These are phyloP conservation scores for Lolium rigidum DNA, from an alignment of 176 grass and related monocot genomes.

Conservation along the genomic window DNA sequence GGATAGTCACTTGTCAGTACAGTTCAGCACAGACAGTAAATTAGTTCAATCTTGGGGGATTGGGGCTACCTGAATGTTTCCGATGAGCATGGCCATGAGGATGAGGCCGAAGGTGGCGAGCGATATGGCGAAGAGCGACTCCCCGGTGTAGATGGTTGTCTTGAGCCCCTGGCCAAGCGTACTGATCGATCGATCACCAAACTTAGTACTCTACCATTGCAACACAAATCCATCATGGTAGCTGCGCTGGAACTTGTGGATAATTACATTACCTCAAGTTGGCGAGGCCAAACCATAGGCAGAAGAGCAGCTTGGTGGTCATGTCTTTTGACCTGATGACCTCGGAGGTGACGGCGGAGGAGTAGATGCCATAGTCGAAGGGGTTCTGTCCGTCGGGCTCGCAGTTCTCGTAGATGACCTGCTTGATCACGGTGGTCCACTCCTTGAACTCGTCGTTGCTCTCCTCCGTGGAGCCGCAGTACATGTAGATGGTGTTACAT, in stretches of 20 bases:
- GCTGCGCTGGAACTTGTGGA: too few species aligned
- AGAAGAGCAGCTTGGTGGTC: slow-evolving; percentile 43
- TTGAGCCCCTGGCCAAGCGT: slow-evolving; percentile 71
- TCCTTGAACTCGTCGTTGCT: slow-evolving; percentile 49
- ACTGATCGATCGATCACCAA: slow-evolving; percentile 7
- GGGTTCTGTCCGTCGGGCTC: slow-evolving; percentile 43
- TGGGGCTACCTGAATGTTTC: slow-evolving; percentile 62
- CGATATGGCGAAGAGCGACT: slow-evolving; percentile 71
- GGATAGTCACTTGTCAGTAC: background rate
- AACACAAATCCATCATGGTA: background rate
- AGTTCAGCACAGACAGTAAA: background rate
- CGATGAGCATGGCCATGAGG: slow-evolving; percentile 22
- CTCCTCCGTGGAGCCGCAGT: slow-evolving; percentile 66
- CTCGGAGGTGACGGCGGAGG: slow-evolving; percentile 50
- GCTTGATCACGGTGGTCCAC: slow-evolving; percentile 61
- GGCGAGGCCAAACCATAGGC: slow-evolving; percentile 76
- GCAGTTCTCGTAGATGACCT: slow-evolving; percentile 61
- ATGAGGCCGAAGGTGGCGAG: slow-evolving; percentile 77
- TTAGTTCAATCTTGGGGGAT: background rate
- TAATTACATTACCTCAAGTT: slow-evolving; percentile 95
- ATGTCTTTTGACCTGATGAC: slow-evolving; percentile 58
- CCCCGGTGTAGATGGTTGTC: slow-evolving; percentile 68
- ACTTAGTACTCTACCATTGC: background rate
- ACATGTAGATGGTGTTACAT: slow-evolving; percentile 70
- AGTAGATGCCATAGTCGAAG: slow-evolving; percentile 57